These are phyloP conservation scores for California macrophylla DNA, from an alignment of 441 rosid genomes.

Conservation along the genomic window DNA sequence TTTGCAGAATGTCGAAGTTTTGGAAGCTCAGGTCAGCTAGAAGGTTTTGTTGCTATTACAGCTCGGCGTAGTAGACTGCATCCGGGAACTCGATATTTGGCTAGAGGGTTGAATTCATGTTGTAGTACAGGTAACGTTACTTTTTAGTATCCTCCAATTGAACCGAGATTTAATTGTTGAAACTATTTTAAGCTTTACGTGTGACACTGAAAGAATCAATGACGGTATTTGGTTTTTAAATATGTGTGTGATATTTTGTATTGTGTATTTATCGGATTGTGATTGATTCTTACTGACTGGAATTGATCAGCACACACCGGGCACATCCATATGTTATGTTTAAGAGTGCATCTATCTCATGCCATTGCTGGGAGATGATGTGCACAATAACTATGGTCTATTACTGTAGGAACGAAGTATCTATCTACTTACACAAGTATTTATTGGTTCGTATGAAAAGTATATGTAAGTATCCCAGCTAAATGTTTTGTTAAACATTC, in stretches of 20 bases:
- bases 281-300: neutral
- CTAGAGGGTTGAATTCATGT: constrained; percentile 93
- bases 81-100: constrained; percentile 98
- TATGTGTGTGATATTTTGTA: neutral
- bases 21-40: constrained; percentile 87
- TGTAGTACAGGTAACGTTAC: constrained; percentile 72
- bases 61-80: constrained; percentile 97
- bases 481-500: too few species aligned
- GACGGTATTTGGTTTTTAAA: neutral
- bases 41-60: constrained; percentile 77
- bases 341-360: neutral
- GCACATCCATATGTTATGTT: neutral
- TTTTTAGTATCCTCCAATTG: constrained; percentile 11
- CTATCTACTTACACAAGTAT: too few species aligned
- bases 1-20: constrained; percentile 91
- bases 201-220: neutral
- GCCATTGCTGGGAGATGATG: neutral
- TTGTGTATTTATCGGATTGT: neutral
- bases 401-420: too few species aligned
- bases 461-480: too few species aligned
- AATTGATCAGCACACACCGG: neutral
- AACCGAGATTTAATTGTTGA: constrained; percentile 3
- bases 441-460: too few species aligned
- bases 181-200: neutral
- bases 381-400: neutral